These are phyloP conservation scores for Nemania serpens DNA, from an alignment of 2,329 filamentous ascomycete genomes.

Conservation along the genomic window DNA sequence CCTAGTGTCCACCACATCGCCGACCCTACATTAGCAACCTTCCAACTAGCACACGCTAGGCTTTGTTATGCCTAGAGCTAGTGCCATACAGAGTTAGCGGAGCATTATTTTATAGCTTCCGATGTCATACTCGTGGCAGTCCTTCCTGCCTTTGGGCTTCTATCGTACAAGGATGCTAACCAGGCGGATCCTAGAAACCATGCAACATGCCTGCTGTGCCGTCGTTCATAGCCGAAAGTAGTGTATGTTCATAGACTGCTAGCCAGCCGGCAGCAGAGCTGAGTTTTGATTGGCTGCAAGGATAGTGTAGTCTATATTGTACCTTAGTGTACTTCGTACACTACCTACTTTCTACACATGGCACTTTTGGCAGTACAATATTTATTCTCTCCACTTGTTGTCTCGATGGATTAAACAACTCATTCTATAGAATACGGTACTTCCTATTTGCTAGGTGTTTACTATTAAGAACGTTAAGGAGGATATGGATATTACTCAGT, in stretches of 20 bases:
- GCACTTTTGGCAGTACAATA: not conserved
- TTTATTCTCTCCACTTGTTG: too few species aligned
- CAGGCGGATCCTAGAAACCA: conserved; percentile 20
- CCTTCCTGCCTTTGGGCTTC: conserved; percentile 4
- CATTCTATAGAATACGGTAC: too few species aligned
- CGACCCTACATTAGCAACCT: not conserved
- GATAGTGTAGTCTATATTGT: not conserved
- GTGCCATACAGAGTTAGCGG: conserved; percentile 13
- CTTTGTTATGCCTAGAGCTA: conserved; percentile 9
- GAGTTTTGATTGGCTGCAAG: conserved; percentile 6
- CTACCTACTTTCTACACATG: not conserved
- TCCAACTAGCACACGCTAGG: not conserved
- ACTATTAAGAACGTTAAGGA: too few species aligned
- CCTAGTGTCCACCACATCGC: too few species aligned
- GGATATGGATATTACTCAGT: too few species aligned
- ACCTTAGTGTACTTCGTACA: not conserved
- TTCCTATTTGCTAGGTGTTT: too few species aligned
- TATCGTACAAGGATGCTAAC: conserved; percentile 7
- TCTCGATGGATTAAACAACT: too few species aligned
- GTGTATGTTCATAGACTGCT: conserved; percentile 8
- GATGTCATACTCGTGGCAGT: conserved; percentile 10
- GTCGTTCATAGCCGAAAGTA: conserved; percentile 16
- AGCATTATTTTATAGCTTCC: conserved; percentile 17
- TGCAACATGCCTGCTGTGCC: conserved; percentile 21
- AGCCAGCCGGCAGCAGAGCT: not conserved